Conservation (phyloP, 2,329 filamentous ascomycete species). For the Paraphaeosphaeria minitans region DNA sequence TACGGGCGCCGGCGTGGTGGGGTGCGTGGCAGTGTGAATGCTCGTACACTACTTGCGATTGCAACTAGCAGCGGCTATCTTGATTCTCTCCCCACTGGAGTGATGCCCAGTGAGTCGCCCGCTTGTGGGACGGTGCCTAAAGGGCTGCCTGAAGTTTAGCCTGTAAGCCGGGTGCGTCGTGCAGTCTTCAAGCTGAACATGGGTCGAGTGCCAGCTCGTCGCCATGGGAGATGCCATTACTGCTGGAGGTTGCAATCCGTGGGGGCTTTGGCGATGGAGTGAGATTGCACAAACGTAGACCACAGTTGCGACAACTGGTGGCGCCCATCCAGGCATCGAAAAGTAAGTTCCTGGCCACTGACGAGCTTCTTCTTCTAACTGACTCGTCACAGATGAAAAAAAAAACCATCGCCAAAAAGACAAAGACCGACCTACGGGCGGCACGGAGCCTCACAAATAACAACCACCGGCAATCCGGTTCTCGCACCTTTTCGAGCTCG, state of each 20-base stretch:
- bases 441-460: background rate
- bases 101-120: background rate
- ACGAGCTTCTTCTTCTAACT: too few species aligned
- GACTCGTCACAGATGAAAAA: too few species aligned
- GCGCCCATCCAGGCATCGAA: background rate
- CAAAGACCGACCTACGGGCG: too few species aligned
- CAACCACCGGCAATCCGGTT: background rate
- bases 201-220: background rate
- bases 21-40: background rate
- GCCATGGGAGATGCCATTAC: conserved; percentile 2
- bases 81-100: background rate
- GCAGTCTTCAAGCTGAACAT: conserved; percentile 3
- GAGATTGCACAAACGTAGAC: background rate
- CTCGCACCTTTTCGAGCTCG: background rate
- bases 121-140: background rate
- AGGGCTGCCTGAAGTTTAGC: background rate
- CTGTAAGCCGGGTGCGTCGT: background rate
- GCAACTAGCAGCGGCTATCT: background rate
- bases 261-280: background rate
- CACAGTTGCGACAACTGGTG: background rate
- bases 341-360: background rate
- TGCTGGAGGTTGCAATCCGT: background rate
- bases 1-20: background rate
- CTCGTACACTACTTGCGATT: background rate
- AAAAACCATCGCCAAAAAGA: too few species aligned